phyloP scores from a whole-genome alignment of 2,329 filamentous ascomycete species.

The Salinomyces thailandicus region DNA sequence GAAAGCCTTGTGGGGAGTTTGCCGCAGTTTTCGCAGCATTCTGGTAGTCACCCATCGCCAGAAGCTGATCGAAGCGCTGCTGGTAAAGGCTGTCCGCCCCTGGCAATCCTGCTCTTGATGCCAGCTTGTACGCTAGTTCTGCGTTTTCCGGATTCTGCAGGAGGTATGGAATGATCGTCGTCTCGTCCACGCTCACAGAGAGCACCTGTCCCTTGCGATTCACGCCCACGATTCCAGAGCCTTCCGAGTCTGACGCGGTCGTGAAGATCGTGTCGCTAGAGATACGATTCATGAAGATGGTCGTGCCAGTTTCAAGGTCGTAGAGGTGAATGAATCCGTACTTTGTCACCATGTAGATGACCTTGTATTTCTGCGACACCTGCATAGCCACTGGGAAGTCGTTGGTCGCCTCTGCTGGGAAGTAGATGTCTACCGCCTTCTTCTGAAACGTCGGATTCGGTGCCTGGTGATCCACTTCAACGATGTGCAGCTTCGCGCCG shows the following conservation, averaged over 20 bases:
- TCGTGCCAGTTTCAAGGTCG: constrained; percentile 87
- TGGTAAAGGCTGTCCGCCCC: constrained; percentile 90
- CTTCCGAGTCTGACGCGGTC: constrained; percentile 72
- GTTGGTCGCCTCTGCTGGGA: constrained; percentile 87
- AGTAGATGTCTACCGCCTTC: constrained; percentile 96
- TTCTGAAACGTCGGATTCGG: constrained; percentile 84
- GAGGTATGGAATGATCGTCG: constrained; percentile 83
- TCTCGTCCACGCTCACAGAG: constrained; percentile 86
- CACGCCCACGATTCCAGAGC: constrained; percentile 81
- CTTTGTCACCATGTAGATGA: constrained; percentile 96
- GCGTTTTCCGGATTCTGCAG: constrained; percentile 93
- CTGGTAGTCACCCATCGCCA: constrained; percentile 66
- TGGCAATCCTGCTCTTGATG: constrained; percentile 83
- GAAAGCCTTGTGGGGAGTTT: constrained; percentile 89
- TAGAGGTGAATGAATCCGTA: constrained; percentile 99
- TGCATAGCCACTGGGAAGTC: constrained; percentile 98
- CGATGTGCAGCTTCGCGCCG: constrained; percentile 91
- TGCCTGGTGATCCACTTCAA: constrained; percentile 90
- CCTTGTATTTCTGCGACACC: constrained; percentile 89
- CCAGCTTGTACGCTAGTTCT: constrained; percentile 88
- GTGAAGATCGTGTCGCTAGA: constrained; percentile 99
- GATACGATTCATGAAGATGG: constrained; percentile 99
- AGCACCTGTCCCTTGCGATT: constrained; percentile 97
- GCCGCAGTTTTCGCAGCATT: constrained; percentile 94
- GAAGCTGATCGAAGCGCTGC: constrained; percentile 82